phyloP scores from a whole-genome alignment of 2,329 filamentous ascomycete genomes.

The Pyrenochaeta sp. region DNA sequence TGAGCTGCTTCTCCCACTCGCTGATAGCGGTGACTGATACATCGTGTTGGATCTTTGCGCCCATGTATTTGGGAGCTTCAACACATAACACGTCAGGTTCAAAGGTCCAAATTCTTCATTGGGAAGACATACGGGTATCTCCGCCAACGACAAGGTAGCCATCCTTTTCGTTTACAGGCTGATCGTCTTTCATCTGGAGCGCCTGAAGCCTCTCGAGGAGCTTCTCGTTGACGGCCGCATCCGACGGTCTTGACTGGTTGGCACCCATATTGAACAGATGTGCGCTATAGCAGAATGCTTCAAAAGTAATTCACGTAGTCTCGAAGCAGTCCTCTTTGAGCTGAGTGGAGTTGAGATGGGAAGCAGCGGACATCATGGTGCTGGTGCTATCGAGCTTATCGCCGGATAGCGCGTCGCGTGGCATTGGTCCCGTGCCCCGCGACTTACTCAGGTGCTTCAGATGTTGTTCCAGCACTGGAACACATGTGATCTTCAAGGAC shows the following conservation, averaged over 20 bases:
- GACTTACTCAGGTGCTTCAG: no score
- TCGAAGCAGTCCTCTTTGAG: no score
- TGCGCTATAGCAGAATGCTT: no score
- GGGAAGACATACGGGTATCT: constrained; percentile 48
- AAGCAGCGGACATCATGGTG: constrained; percentile 27
- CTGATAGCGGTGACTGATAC: constrained; percentile 61
- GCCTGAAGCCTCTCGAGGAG: constrained; percentile 52
- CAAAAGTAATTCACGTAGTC: no score
- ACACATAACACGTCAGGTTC: constrained; percentile 3
- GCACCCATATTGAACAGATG: constrained; percentile 44
- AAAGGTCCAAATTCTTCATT: background rate
- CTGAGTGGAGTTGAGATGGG: no score
- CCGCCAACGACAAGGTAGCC: constrained; percentile 62
- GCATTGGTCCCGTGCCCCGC: constrained; percentile 25
- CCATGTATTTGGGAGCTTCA: constrained; percentile 34
- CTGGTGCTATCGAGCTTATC: constrained; percentile 28
- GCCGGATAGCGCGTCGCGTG: constrained; percentile 14
- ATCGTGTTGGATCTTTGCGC: constrained; percentile 39
- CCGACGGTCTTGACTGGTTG: constrained; percentile 43
- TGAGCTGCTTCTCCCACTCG: constrained; percentile 67
- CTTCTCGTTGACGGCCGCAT: constrained; percentile 48
- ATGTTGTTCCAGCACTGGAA: no score
- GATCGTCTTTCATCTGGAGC: constrained; percentile 56
- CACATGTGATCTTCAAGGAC: no score
- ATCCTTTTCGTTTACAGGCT: constrained; percentile 55